Percentiles rank a stretch among this genome's conserved stretches.
Conservation (phyloP, 2,329 filamentous ascomycete species). For the Microdochium bolleyi region DNA sequence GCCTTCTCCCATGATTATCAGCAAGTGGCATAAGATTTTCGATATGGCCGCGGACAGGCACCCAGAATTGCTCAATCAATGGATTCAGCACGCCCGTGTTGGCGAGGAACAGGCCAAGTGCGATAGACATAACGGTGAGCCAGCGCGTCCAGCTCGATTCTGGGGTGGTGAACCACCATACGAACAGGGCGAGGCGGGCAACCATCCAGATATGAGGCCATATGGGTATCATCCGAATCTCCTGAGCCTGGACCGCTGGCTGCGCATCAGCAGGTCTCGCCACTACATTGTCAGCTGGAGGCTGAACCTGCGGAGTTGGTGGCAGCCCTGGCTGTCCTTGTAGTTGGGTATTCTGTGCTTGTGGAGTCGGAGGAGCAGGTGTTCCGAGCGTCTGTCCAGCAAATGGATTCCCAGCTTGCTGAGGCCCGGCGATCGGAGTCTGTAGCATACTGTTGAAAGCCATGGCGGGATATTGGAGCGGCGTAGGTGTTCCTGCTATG, state of each 20-base stretch:
- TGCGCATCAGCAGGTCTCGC: constrained; percentile 19
- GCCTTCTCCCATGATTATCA: constrained; percentile 16
- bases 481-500: constrained; percentile 7
- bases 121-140: constrained; percentile 45
- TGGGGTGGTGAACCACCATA: constrained; percentile 57
- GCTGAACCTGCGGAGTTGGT: constrained; percentile 15
- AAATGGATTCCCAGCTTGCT: neutral
- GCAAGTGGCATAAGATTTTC: constrained; percentile 51
- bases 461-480: constrained; percentile 6
- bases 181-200: constrained; percentile 47
- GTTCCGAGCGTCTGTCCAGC: neutral
- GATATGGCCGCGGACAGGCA: constrained; percentile 49
- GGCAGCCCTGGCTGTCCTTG: constrained; percentile 16
- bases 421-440: neutral
- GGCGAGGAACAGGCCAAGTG: constrained; percentile 46
- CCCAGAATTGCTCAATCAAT: constrained; percentile 44
- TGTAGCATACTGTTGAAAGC: constrained; percentile 3
- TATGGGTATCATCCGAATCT: constrained; percentile 29
- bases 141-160: constrained; percentile 51
- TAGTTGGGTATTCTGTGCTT: constrained; percentile 14
- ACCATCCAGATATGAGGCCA: constrained; percentile 58
- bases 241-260: constrained; percentile 18
- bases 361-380: constrained; percentile 5
- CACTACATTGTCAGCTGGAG: constrained; percentile 16
- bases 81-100: constrained; percentile 53